Evolutionary conservation across 805 yeast genomes (phyloP).

Genomic region (Candida nanaspora): DNA sequence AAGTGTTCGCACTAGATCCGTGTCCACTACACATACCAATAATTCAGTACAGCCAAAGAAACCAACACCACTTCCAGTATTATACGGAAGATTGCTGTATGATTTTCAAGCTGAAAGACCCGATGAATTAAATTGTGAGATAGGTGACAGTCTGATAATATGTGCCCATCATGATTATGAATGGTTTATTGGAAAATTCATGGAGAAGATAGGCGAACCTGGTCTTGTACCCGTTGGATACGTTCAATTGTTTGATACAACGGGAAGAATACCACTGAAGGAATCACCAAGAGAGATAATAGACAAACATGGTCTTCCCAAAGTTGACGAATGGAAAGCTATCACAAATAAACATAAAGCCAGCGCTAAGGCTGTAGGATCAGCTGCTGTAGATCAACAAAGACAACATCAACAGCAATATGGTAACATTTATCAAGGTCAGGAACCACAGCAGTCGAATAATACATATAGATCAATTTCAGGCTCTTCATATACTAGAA

Average conservation of each 20-base stretch:
- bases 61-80: constrained; percentile 20
- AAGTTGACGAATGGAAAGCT: constrained; percentile 93
- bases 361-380: constrained; percentile 45
- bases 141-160: constrained; percentile 84
- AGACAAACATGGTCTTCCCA: constrained; percentile 65
- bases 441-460: constrained; percentile 4
- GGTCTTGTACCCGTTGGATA: constrained; percentile 92
- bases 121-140: constrained; percentile 78
- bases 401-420: constrained; percentile 10
- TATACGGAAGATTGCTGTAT: constrained; percentile 81
- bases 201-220: constrained; percentile 92
- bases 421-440: constrained; percentile 7
- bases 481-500: constrained; percentile 10
- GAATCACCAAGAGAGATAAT: constrained; percentile 43
- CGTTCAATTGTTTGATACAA: constrained; percentile 77
- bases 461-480: constrained; percentile 3
- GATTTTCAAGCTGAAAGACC: constrained; percentile 77
- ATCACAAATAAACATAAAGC: constrained; percentile 90
- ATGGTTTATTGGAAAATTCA: constrained; percentile 97
- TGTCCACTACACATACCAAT: background rate
- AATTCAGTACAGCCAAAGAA: constrained; percentile 26
- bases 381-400: constrained; percentile 7
- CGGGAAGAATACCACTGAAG: constrained; percentile 53
- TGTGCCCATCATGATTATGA: constrained; percentile 96
- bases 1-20: background rate